Evolutionary conservation across 225 moss, liverwort and hornwort genomes (phyloP), one percentile per base, ranked within the genome.

Genomic region (Bryum argenteum): DNA sequence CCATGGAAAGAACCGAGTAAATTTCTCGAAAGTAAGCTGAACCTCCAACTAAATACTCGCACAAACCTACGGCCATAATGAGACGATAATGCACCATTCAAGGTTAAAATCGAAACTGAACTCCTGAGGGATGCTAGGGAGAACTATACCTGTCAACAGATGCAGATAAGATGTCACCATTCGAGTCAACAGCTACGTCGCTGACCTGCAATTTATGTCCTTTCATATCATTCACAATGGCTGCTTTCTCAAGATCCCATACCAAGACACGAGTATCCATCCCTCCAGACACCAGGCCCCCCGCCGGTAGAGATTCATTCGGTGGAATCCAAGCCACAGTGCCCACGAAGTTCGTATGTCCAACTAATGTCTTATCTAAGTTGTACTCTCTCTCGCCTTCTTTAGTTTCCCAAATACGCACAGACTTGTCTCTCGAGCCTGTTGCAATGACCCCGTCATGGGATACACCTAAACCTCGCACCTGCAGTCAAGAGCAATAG

Each of bases 201-300:
- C 91, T 99, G 39, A 99, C 91, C 84, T 99, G 98, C 56, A 91
- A 75, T 60, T 82, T 84, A 78, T 99, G 98, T 15, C 94, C 98
- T 62, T 83, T 83, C 79, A 99, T 77, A 68, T 99, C 94, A 74
- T 80, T 82, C 11, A 77, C 68, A 42, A 88, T 79, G 18, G 82
- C 80, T 67, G 81, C 72, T 56, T 88, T 88, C 81, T 91, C 88
- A 24, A 99, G 63, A 73, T 94, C 83, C 98, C 98, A 99, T 43
- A 91, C 88, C 64, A 99, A 62, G 67, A 99, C 92, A 75, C 94
- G 91, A 63, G 82, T 84, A 79, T 99, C 98, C 98, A 99, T 99
- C 69, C 98, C 98, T 45, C 98, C 98, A 52, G 94, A 92, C 52
- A 94, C 89, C 67, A 99, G 67, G 10, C 94, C 94, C 53, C 98